Evolutionary conservation across 768 basidiomycete species (phyloP).

Genomic region (Rubroboletus satanas): DNA sequence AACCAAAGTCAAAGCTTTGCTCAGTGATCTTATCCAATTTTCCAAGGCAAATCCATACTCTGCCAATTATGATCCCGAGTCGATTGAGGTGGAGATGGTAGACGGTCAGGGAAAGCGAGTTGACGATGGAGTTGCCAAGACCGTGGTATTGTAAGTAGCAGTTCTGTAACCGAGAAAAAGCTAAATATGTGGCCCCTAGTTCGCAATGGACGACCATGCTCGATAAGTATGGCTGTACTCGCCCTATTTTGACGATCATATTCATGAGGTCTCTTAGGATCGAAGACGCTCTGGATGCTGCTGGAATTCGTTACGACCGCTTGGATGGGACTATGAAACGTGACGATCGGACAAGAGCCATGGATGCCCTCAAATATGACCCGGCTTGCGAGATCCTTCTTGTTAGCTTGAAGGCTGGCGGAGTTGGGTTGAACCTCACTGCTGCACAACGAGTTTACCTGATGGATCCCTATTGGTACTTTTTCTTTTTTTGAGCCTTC

Average conservation of each 20-base stretch:
- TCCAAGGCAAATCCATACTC: constrained; percentile 86
- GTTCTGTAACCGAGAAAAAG: constrained; percentile 11
- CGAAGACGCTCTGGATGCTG: constrained; percentile 82
- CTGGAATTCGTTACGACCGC: constrained; percentile 84
- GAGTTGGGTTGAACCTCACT: constrained; percentile 94
- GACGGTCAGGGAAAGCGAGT: constrained; percentile 68
- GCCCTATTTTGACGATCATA: neutral
- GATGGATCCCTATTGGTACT: constrained; percentile 94
- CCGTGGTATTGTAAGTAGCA: constrained; percentile 85
- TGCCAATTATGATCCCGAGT: constrained; percentile 74
- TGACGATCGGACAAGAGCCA: constrained; percentile 85
- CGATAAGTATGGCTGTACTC: constrained; percentile 57
- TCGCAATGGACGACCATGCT: constrained; percentile 96
- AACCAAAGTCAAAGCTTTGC: constrained; percentile 83
- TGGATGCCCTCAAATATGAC: constrained; percentile 89
- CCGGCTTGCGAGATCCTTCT: constrained; percentile 90
- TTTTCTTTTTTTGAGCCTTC: neutral
- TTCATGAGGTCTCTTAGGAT: constrained; percentile 45
- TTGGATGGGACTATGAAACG: constrained; percentile 98
- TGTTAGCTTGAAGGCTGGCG: constrained; percentile 94
- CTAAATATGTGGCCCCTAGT: constrained; percentile 38
- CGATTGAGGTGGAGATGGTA: constrained; percentile 71
- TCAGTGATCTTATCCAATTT: constrained; percentile 75
- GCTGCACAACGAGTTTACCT: constrained; percentile 91
- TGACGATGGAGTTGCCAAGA: constrained; percentile 76